These are phyloP conservation scores for Grosmannia serpens DNA, from an alignment of 2,329 filamentous ascomycete species.

Conservation along the genomic window DNA sequence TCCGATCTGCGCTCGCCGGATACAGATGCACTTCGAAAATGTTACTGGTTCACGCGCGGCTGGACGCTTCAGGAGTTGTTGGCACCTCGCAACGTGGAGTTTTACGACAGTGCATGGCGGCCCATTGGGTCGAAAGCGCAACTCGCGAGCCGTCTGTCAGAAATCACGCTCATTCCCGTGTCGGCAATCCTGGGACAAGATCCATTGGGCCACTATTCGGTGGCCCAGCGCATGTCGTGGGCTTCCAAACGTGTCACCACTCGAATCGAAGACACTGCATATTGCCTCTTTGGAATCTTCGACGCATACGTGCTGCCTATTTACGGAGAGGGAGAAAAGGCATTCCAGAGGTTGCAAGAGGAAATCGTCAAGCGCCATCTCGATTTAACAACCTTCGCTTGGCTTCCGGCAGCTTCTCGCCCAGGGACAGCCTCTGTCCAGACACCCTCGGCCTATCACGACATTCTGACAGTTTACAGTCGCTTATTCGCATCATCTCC, in stretches of 20 bases:
- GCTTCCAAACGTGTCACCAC: conserved; percentile 10
- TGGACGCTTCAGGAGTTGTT: conserved; percentile 15
- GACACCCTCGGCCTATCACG: too few relatives aligned
- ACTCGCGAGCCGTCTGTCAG: not conserved
- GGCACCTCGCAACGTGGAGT: conserved; percentile 7
- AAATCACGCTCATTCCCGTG: conserved; percentile 8
- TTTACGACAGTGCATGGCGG: conserved; percentile 9
- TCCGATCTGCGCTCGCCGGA: not conserved
- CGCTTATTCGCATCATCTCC: not conserved
- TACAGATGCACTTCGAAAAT: not conserved
- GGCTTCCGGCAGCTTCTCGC: not conserved
- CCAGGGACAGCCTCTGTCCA: too few relatives aligned
- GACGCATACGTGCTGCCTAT: conserved; percentile 9
- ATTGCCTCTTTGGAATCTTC: conserved; percentile 13
- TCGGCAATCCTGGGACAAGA: not conserved
- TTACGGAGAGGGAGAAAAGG: conserved; percentile 13
- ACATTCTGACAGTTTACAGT: not conserved
- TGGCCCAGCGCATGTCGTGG: conserved; percentile 12
- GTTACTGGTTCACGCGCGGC: conserved; percentile 11
- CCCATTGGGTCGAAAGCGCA: conserved; percentile 4
- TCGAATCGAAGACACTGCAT: conserved; percentile 11
- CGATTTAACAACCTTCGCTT: conserved; percentile 8
- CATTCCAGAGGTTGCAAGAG: conserved; percentile 11
- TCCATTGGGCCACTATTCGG: not conserved
- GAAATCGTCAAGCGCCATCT: conserved; percentile 5